Evolutionary conservation across 78 protist species (phyloP).

Genomic region (Cyanophora paradoxa): DNA sequence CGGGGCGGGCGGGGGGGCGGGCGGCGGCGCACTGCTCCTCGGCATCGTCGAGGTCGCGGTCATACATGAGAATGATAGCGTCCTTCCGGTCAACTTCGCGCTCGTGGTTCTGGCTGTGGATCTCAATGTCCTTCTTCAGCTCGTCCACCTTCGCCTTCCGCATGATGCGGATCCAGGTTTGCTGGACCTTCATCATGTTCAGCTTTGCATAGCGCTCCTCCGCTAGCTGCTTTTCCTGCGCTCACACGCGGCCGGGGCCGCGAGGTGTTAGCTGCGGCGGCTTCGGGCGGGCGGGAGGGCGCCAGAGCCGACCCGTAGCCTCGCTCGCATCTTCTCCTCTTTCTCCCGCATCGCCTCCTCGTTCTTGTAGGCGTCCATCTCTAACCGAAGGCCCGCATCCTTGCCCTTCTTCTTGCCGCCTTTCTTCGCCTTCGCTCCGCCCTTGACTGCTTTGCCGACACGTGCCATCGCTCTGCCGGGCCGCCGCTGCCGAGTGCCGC

Average conservation of each 20-base stretch:
- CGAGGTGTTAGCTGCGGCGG: no score
- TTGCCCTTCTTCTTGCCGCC: slow-evolving; percentile 10
- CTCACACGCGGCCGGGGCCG: neutral
- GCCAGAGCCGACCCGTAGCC: neutral
- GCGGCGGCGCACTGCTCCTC: no score
- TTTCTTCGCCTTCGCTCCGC: neutral
- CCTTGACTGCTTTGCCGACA: slow-evolving; percentile 6
- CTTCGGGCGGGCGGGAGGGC: no score
- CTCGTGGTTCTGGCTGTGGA: slow-evolving; percentile 49
- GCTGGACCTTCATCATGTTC: slow-evolving; percentile 24
- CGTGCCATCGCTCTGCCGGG: slow-evolving; percentile 16
- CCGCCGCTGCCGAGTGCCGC: no score
- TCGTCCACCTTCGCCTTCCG: slow-evolving; percentile 46
- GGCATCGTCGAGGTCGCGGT: slow-evolving; percentile 54
- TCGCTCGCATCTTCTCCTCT: slow-evolving; percentile 1
- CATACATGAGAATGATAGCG: slow-evolving; percentile 51
- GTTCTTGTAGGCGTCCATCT: neutral
- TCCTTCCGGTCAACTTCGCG: slow-evolving; percentile 65
- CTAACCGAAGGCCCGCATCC: slow-evolving; percentile 6
- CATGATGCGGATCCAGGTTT: slow-evolving; percentile 45
- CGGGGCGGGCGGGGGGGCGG: no score
- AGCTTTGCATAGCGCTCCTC: slow-evolving; percentile 24
- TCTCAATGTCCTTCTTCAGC: slow-evolving; percentile 51
- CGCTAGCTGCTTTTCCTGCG: slow-evolving; percentile 19
- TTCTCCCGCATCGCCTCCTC: slow-evolving; percentile 3